Evolutionary conservation across 441 rosid genomes (phyloP), one percentile per base, ranked within the genome.

Genomic region (Jatropha multifida): DNA sequence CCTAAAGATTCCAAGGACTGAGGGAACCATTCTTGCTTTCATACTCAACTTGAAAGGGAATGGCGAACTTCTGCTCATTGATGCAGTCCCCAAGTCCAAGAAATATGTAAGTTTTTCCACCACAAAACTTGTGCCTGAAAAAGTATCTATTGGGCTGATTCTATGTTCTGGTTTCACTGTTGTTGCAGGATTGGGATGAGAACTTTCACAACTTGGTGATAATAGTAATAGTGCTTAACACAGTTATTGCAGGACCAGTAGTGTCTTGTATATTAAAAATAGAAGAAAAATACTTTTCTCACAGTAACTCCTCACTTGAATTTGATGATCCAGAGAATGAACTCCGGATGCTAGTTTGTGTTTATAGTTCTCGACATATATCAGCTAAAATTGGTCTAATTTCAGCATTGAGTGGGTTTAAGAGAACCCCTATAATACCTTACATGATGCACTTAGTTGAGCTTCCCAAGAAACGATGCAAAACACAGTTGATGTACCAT

Each of bases 361-460:
- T 85, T 20, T 92, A 92, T 4, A 84, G 88, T 12, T 88, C 92
- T 44, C 97, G 97, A 51, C 92, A 89, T 26, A 88, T 90, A 42
- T 85, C 89, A 1, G 89, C 88, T 3, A 78, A 82, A 17, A 73
- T 90, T 13, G 87, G 84, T 18, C 75, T 92, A 17, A 61, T 85
- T 46, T 84, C 88, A 4, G 94, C 96, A 60, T 71, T 92, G 23
- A 70, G 84, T 26, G 91, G 88, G 38, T 82, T 82, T 49, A 26
- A 49, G 32, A 75, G 76, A 5, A 74, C 89, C 0, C 88, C 85
- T 0, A 71, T 88, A 76, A 78, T 80, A 0, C 89, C 98, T 8
- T 86, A 86, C 78, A 65, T 94, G 73, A 85, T 86, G 83, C 96
- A 94, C 81, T 85, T 92, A 20, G 89, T 92, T 67, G 97, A 93